These are phyloP conservation scores for Umbelopsis ramanniana DNA, from an alignment of 192 early-diverging fungal species.

Conservation along the genomic window DNA sequence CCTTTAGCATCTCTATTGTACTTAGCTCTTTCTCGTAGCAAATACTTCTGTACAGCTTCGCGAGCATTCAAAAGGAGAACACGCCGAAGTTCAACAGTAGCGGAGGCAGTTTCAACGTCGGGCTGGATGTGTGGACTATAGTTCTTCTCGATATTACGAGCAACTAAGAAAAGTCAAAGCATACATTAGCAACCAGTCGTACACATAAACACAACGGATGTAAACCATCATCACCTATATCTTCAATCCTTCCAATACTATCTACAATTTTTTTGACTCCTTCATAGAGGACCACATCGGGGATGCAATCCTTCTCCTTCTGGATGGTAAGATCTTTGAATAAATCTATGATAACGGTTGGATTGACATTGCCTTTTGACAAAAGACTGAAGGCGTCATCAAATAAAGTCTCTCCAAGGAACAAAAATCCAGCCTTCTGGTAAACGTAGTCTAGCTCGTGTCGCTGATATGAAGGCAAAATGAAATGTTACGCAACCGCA, in stretches of 20 bases:
- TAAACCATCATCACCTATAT: conserved; percentile 46
- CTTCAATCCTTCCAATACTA: conserved; percentile 44
- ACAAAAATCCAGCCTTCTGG: conserved; percentile 67
- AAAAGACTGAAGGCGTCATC: conserved; percentile 68
- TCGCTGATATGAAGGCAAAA: conserved; percentile 13
- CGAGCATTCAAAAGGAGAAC: conserved; percentile 62
- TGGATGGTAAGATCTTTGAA: conserved; percentile 47
- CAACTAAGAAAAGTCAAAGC: conserved; percentile 24
- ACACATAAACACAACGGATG: background rate
- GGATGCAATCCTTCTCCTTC: conserved; percentile 31
- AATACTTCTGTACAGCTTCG: conserved; percentile 60
- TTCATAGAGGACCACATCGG: conserved; percentile 43
- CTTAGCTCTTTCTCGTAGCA: conserved; percentile 46
- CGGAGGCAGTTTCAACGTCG: conserved; percentile 43
- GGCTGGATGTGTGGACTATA: conserved; percentile 49
- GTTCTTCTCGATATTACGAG: conserved; percentile 38
- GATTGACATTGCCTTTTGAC: conserved; percentile 68
- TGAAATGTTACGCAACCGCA: background rate
- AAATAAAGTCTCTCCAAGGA: conserved; percentile 66
- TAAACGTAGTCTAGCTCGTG: conserved; percentile 61
- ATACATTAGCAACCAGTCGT: background rate
- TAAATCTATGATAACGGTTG: conserved; percentile 53
- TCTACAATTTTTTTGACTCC: conserved; percentile 41
- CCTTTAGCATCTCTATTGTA: conserved; percentile 20
- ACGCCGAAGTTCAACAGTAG: conserved; percentile 43